phyloP scores from a whole-genome alignment of 768 basidiomycete genomes.

The Russula ochroleuca region DNA sequence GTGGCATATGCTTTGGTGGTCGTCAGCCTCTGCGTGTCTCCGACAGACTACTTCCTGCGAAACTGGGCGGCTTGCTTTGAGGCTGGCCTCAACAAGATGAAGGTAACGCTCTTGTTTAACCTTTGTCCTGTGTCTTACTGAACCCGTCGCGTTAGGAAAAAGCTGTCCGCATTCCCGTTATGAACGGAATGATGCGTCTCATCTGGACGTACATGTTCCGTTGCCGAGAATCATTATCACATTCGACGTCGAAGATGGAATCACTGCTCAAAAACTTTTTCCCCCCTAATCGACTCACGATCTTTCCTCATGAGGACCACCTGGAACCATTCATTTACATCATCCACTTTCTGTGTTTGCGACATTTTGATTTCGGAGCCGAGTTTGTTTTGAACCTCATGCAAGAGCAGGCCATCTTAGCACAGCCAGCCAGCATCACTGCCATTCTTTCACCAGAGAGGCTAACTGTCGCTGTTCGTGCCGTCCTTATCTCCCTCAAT shows the following conservation, averaged over 20 bases:
- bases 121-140: background rate
- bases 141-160: conserved; percentile 58
- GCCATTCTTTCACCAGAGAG: conserved; percentile 63
- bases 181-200: conserved; percentile 80
- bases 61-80: conserved; percentile 79
- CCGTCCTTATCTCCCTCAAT: conserved; percentile 67
- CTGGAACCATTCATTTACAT: conserved; percentile 74
- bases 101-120: conserved; percentile 47
- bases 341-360: conserved; percentile 75
- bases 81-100: conserved; percentile 66
- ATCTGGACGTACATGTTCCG: conserved; percentile 96
- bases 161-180: conserved; percentile 57
- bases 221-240: conserved; percentile 78
- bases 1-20: conserved; percentile 82
- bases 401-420: conserved; percentile 56
- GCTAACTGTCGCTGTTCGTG: conserved; percentile 68
- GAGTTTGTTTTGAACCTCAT: conserved; percentile 79
- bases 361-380: conserved; percentile 79
- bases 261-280: conserved; percentile 71
- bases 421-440: conserved; percentile 40
- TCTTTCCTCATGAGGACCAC: conserved; percentile 69
- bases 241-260: conserved; percentile 78
- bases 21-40: conserved; percentile 81
- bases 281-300: conserved; percentile 57
- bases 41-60: conserved; percentile 77